Base-by-base conservation (phyloP, 108 stramenopile genomes). In the Fistulifera solaris region DNA sequence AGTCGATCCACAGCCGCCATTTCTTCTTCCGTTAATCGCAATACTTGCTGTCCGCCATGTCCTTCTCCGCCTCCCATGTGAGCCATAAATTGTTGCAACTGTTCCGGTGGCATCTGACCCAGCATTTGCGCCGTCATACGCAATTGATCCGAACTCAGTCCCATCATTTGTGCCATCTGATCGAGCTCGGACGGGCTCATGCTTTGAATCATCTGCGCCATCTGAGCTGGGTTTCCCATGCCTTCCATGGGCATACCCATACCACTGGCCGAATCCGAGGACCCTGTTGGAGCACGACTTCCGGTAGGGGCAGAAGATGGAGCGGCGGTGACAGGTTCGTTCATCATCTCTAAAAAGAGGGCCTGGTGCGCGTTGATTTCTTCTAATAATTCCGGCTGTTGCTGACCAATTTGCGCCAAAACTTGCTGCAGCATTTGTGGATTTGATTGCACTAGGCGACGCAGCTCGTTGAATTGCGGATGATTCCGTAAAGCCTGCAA, bases 281-380 rank as follows among this genome's bases (percentile, higher is more conserved):
- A 40, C 12, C 75, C 44, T 16, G 64, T 45, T 27, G 62, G 44
- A 17, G 62, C 55, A 8, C 31, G 31, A 8, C 8, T 35, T 6
- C 7, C 44, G 7, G 68, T 40, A 10, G 77, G 26, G 25, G 73
- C 24, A 10, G 74, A 40, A 8, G 71, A 22, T 26, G 63, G 24
- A 23, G 77, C 50, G 12, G 56, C 57, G 5, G 71, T 25, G 19
- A 98, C 80, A 1, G 96, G 96, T 62, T 97, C 96, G 63, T 99
- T 99, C 96, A 99, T 98, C 75, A 99, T 89, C 39, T 75, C 61
- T 41, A 99, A 74, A 62, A 99, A 99, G 7, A 67, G 85, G 14
- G 67, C 88, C 63, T 96, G 94, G 69, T 99, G 94, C 15, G 73
- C 81, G 62, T 96, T 95, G 70, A 99, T 98, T 38, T 80, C 83